Base-by-base conservation (phyloP, 441 rosid species). In the Arabidopsis lyrata region DNA sequence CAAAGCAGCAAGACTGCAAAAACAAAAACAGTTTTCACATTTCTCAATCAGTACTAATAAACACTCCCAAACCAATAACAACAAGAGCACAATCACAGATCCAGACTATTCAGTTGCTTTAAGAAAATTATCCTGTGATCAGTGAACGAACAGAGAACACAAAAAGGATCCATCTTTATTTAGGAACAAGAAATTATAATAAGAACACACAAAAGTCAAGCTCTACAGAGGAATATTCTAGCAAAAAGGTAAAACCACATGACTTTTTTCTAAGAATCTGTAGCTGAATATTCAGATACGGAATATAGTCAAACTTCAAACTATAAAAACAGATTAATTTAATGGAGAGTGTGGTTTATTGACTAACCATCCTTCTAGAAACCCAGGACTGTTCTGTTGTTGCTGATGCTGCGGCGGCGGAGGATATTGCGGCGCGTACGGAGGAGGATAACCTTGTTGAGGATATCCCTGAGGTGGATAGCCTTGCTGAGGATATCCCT, bases 331-430 rank as follows among this genome's bases (percentile, higher is more conserved):
- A 29, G 6, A 35, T 15, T 31, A 61, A 38, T 13, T 8, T 1
- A 31, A n/a, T 14, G 10, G 45, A 62, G 27, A 42, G 4, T 31
- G 3, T 2, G 3, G n/a, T n/a, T 2, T 12, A 27, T 27, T 13
- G 35, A 34, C 80, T 24, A 75, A 90, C 98, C 97, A 91, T 83
- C 96, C 97, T 84, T 88, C 95, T 38, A 93, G 15, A 62, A 67
- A 82, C 2, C 95, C 94, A 29, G 79, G 10, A 74, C 81, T 53
- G 48, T 1, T 49, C 42, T 70, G 72, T 34, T 76, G 80, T 22
- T 70, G 80, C 10, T 76, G 79, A 39, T 76, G 76, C 9, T 71
- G 76, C 1, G 60, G 79, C 6, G 80, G 80, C 3, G 76, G 80
- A 31, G 80, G 62, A 49, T 70, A 76, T 32, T 70, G 80, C 12